Percentiles rank a stretch among this genome's conserved stretches.
Evolutionary conservation across 2,329 filamentous ascomycete species (phyloP).

Genomic region (Fusarium verticillioides): DNA sequence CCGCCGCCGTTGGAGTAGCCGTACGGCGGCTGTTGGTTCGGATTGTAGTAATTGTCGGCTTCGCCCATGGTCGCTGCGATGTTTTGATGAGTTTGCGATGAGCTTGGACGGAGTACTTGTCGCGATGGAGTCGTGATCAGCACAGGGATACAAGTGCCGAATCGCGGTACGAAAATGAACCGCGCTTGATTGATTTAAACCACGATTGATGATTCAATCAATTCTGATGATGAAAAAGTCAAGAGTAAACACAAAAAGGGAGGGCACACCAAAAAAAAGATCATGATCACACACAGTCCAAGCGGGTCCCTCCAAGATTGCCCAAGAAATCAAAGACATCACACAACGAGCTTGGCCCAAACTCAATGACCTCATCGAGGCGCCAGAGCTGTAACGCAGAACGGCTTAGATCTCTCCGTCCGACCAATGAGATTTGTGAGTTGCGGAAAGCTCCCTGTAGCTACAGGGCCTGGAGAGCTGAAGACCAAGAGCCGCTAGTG

Average conservation of each 20-base stretch:
- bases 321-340: conserved; percentile 35
- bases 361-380: conserved; percentile 34
- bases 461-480: conserved; percentile 27
- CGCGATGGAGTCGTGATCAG: conserved; percentile 26
- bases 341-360: conserved; percentile 23
- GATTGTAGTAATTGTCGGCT: conserved; percentile 49
- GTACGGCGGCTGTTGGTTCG: conserved; percentile 35
- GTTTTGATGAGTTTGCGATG: background rate
- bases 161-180: conserved; percentile 2
- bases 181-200: background rate
- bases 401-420: background rate
- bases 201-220: background rate
- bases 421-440: background rate
- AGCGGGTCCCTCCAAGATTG: conserved; percentile 33
- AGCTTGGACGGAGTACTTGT: background rate
- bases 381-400: conserved; percentile 21
- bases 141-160: conserved; percentile 20
- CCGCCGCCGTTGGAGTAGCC: conserved; percentile 32
- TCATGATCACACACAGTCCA: conserved; percentile 15
- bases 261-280: background rate
- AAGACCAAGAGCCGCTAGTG: conserved; percentile 35
- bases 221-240: background rate
- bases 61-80: conserved; percentile 48
- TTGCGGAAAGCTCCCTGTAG: background rate
- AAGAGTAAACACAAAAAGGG: background rate